phyloP scores from a whole-genome alignment of 495 filamentous ascomycete genomes.

The Lasiosphaeriaceae sp. region DNA sequence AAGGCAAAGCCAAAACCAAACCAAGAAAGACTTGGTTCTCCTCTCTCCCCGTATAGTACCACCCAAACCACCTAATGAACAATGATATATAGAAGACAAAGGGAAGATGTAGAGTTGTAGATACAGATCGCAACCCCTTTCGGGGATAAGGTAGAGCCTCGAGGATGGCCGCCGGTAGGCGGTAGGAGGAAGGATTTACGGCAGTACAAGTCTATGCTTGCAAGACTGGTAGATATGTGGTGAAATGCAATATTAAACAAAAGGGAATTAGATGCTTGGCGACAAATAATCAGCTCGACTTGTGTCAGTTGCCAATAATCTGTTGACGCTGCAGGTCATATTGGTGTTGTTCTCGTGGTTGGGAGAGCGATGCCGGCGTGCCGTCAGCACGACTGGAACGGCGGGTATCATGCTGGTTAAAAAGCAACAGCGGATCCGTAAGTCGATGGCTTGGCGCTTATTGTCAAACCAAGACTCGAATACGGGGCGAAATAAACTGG shows the following conservation, averaged over 20 bases:
- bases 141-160: neutral
- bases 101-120: neutral
- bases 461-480: neutral
- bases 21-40: neutral
- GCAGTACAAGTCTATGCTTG: slow-evolving; percentile 2
- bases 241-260: slow-evolving; percentile 11
- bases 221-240: neutral
- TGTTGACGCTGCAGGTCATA: too few relatives aligned
- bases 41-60: neutral
- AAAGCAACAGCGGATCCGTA: slow-evolving; percentile 12
- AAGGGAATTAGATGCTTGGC: slow-evolving; percentile 6
- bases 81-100: neutral
- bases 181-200: neutral
- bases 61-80: neutral
- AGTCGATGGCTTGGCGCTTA: neutral
- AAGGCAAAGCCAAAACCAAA: neutral
- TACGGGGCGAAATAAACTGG: neutral
- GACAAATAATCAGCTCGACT: neutral
- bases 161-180: neutral
- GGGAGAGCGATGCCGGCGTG: neutral
- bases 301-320: too few relatives aligned
- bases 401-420: slow-evolving; percentile 17
- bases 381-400: neutral
- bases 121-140: neutral
- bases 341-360: neutral